These are phyloP conservation scores for Rhodotorula sp. DNA, from an alignment of 1,284 basidiomycete species.

Conservation along the genomic window DNA sequence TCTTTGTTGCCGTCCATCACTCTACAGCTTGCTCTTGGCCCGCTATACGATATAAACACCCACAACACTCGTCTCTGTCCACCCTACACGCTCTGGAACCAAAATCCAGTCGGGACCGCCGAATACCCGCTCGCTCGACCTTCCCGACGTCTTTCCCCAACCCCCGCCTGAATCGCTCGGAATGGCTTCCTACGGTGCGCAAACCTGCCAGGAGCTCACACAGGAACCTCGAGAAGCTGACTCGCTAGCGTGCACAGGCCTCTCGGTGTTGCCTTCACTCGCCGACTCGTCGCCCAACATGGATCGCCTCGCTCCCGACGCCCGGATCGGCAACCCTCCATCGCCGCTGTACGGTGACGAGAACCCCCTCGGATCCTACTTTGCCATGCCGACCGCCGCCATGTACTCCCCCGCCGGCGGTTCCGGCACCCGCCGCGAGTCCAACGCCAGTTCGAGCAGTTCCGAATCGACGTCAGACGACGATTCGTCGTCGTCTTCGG, in stretches of 20 bases:
- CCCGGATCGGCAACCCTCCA: not conserved
- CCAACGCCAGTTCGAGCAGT: not conserved
- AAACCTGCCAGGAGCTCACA: not conserved
- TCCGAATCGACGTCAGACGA: not conserved
- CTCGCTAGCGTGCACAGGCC: not conserved
- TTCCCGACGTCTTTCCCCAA: not conserved
- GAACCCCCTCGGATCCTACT: not conserved
- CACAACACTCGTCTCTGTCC: not conserved
- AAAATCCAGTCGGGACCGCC: too few species aligned
- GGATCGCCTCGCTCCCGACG: not conserved
- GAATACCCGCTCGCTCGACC: not conserved
- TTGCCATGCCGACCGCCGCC: not conserved
- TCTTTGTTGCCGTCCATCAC: too few species aligned
- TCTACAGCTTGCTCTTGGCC: too few species aligned
- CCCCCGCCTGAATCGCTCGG: not conserved
- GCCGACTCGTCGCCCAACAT: constrained; percentile 3
- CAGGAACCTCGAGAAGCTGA: not conserved
- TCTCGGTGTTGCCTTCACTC: not conserved
- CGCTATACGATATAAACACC: not conserved
- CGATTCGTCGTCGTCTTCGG: not conserved
- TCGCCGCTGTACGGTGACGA: not conserved
- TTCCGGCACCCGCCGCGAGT: not conserved
- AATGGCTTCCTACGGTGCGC: constrained; percentile 4
- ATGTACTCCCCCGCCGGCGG: not conserved
- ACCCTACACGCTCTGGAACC: not conserved